Conservation (phyloP, 2,329 filamentous ascomycete species). For the Arthrobotrys conoides region DNA sequence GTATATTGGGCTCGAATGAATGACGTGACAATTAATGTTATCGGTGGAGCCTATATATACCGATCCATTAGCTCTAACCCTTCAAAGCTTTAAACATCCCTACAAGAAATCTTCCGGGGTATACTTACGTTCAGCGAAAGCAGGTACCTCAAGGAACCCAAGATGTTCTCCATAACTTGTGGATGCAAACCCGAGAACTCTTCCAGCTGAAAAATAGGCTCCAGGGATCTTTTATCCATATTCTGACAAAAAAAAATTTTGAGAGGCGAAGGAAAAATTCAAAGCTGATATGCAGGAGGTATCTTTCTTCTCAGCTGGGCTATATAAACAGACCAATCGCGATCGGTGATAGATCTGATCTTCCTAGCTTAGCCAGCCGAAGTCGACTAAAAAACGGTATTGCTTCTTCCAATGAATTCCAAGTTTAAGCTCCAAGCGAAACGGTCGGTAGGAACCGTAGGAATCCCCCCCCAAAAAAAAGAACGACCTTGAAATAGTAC, state of each 20-base stretch:
- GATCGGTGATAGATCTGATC: conserved; percentile 10
- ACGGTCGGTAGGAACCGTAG: conserved; percentile 8
- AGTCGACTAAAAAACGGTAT: background rate
- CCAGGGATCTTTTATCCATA: conserved; percentile 38
- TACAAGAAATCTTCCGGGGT: background rate
- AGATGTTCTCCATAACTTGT: conserved; percentile 47
- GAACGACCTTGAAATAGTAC: background rate
- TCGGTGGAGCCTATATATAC: conserved; percentile 33
- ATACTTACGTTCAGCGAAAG: conserved; percentile 50
- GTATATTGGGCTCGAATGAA: conserved; percentile 19
- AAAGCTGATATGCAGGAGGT: conserved; percentile 12
- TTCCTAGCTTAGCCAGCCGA: background rate
- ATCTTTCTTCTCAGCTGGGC: conserved; percentile 11
- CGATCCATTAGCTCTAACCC: background rate
- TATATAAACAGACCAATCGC: conserved; percentile 34
- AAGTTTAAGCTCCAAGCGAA: conserved; percentile 12
- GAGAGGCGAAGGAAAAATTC: background rate
- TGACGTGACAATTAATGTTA: conserved; percentile 30
- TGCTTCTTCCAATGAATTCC: conserved; percentile 15
- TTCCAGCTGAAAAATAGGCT: conserved; percentile 37
- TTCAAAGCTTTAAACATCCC: background rate
- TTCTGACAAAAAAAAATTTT: conserved; percentile 7
- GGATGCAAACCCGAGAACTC: conserved; percentile 41
- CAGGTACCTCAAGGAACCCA: conserved; percentile 45
- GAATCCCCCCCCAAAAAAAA: conserved; percentile 1